phyloP scores from a whole-genome alignment of 2,329 filamentous ascomycete species.

The Rhynchosporium secalis region DNA sequence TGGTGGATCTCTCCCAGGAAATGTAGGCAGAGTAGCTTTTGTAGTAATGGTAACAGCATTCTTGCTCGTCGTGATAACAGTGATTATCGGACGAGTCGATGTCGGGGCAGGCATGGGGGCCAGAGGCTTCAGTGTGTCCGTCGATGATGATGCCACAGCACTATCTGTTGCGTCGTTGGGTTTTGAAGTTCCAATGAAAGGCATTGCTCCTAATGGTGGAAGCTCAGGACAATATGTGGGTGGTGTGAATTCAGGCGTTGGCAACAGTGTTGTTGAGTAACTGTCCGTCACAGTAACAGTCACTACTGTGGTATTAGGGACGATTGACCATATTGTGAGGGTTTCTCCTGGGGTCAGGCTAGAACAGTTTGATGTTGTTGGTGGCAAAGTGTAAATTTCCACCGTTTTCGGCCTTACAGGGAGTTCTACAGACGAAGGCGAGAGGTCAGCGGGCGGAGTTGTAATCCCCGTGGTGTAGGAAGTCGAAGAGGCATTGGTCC shows the following conservation, averaged over 20 bases:
- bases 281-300: constrained; percentile 30
- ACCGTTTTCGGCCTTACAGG: not conserved
- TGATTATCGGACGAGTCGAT: constrained; percentile 11
- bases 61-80: constrained; percentile 33
- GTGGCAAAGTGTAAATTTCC: not conserved
- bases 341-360: constrained; percentile 22
- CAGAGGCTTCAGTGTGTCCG: not conserved
- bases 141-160: not conserved
- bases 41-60: constrained; percentile 30
- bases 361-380: not conserved
- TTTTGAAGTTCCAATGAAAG: not conserved
- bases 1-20: constrained; percentile 11
- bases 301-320: constrained; percentile 34
- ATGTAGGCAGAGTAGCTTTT: constrained; percentile 19
- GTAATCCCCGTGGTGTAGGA: not conserved
- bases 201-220: not conserved
- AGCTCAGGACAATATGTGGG: constrained; percentile 28
- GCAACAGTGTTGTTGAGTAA: constrained; percentile 19
- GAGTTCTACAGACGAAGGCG: not conserved
- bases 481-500: not conserved
- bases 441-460: not conserved
- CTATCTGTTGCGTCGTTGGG: constrained; percentile 7
- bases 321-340: constrained; percentile 29
- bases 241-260: constrained; percentile 32
- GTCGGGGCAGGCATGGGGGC: not conserved